Base-by-base conservation (phyloP, 2,329 filamentous ascomycete genomes). In the Neospermospora avenae region DNA sequence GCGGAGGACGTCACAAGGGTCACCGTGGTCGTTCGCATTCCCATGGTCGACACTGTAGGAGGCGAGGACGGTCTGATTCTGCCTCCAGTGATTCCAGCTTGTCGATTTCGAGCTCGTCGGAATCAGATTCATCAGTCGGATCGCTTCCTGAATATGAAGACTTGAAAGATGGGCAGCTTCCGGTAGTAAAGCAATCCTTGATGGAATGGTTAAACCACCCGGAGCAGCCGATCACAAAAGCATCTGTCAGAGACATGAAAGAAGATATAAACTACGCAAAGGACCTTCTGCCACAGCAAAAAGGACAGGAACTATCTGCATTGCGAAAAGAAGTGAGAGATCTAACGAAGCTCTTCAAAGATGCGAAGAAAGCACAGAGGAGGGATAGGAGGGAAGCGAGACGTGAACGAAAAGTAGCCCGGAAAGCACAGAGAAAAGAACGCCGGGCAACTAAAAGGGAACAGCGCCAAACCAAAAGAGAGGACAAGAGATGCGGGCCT, bases 131-230 rank as follows among this genome's bases (percentile, higher is more conserved):
- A 0, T 81, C 79, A 2, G 71, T 84, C 57, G 81, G 78, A 37
- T 84, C 81, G 2, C 78, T 86, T 0, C 81, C 82, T 0, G 77
- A 80, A 56, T 80, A 80, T 66, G 79, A 84, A 59, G 77, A 81
- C 44, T 73, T 85, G 2, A 71, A 70, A 13, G 77, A 79, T 55
- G 67, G 73, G 18, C 81, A 84, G 68, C 73, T 85, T 1, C 77
- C 80, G 1, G 61, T 78, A 1, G 77, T 78, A 14, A 76, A 76
- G 48, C 68, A 74, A 13, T 75, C 76, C 3, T 73, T 86, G 16
- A 65, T 74, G 22, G 70, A 74, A 7, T 85, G 82, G 81, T 75
- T 82, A 1, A 71, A 76, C 8, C 74, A 77, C 39, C 81, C 82
- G 0, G 77, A 82, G 0, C 74, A 80, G 54, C 74, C 77, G 5